Base-by-base conservation (phyloP, 2,329 filamentous ascomycete species). In the Triangularia setosa region DNA sequence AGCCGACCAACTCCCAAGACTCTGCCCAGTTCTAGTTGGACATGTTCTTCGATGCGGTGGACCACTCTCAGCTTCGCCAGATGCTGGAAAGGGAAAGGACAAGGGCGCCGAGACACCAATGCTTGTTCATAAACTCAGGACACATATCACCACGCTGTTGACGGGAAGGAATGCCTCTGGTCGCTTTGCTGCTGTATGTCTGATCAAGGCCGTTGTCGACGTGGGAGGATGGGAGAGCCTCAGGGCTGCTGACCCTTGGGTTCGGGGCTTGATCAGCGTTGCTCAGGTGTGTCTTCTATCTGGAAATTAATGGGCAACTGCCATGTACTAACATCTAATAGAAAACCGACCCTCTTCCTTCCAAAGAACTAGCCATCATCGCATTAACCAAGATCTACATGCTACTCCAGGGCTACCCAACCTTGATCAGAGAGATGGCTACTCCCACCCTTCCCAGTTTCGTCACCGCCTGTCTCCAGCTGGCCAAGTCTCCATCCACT, bases 191-290 rank as follows among this genome's bases (percentile, higher is more conserved):
- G 93, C 89, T 6, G 86, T 91, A 53, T 87, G 90, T 16, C 78
- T 97, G 58, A 85, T 93, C 75, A 97, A 97, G 78, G 86, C 90
- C 3, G 81, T 89, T 4, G 81, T 97, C 53, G 93, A 97, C 71
- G 86, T 90, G 48, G 93, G 93, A 24, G 92, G 92, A 55, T 92
- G 90, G 87, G 92, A 96, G 73, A 86, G 90, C 64, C 81, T 97
- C 65, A 87, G 88, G 67, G 87, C 86, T 61, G 86, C 86, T 33
- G 87, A 88, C 71, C 82, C 87, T 2, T 97, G 94, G 91, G 88
- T 95, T 66, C 83, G 85, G 69, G 88, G 86, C n/a, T 79, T 97
- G 30, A 77, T 97, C 60, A 84, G 84, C 1, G 85, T 96, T 61
- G 75, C 97, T 40, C 87, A 88, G 75, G 90, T 91, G 77, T 68